Conservation (phyloP, 2,329 filamentous ascomycete species). For the Talaromyces marneffei region DNA sequence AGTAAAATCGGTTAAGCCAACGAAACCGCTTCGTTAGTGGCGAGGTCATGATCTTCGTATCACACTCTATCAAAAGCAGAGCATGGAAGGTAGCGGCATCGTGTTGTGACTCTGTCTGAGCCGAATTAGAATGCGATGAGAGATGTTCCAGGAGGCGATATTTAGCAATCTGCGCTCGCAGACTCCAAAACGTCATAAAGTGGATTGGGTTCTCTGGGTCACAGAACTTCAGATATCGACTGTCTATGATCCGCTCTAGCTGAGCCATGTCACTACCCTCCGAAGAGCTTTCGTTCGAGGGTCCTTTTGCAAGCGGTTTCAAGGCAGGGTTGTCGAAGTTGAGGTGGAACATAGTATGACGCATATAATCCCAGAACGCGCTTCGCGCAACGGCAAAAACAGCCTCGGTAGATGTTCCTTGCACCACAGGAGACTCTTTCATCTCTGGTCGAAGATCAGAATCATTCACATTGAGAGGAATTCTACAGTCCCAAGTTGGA, state of each 20-base stretch:
- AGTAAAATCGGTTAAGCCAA: slow-evolving; percentile 42
- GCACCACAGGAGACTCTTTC: slow-evolving; percentile 10
- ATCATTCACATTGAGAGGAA: slow-evolving; percentile 32
- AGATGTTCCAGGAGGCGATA: slow-evolving; percentile 48
- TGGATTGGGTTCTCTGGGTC: slow-evolving; percentile 40
- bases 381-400: slow-evolving; percentile 42
- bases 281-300: slow-evolving; percentile 13
- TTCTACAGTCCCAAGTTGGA: slow-evolving; percentile 42
- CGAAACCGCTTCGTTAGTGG: slow-evolving; percentile 36
- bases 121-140: slow-evolving; percentile 21
- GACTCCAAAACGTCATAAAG: slow-evolving; percentile 45
- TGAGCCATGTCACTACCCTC: slow-evolving; percentile 26
- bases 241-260: slow-evolving; percentile 41
- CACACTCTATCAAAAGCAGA: slow-evolving; percentile 40
- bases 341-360: slow-evolving; percentile 38
- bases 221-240: slow-evolving; percentile 42
- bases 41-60: slow-evolving; percentile 42
- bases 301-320: slow-evolving; percentile 20
- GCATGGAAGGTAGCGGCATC: slow-evolving; percentile 19
- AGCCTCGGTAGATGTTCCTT: slow-evolving; percentile 33
- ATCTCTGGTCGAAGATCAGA: slow-evolving; percentile 13
- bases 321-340: slow-evolving; percentile 42
- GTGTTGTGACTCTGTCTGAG: slow-evolving; percentile 5
- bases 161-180: slow-evolving; percentile 45
- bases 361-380: slow-evolving; percentile 38